phyloP scores from a whole-genome alignment of 768 basidiomycete genomes.

The Kwoniella dejecticola region DNA sequence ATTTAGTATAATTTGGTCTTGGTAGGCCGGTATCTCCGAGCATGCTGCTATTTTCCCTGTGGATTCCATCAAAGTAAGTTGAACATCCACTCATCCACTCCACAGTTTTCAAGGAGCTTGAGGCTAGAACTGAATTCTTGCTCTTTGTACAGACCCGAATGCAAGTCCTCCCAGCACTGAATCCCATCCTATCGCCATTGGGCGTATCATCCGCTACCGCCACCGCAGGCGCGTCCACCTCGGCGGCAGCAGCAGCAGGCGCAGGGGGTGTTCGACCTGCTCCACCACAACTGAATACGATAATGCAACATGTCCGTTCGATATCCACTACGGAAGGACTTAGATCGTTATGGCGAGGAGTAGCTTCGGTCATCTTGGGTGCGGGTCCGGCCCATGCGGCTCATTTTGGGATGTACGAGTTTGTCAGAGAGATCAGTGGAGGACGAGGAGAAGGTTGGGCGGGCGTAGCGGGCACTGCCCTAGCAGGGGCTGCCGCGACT shows the following conservation, averaged over 20 bases:
- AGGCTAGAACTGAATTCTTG: conserved; percentile 1
- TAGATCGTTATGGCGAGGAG: conserved; percentile 89
- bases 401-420: conserved; percentile 94
- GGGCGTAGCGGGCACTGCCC: conserved; percentile 88
- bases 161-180: conserved; percentile 68
- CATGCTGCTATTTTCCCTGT: conserved; percentile 98
- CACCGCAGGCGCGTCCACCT: conserved; percentile 5
- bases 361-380: conserved; percentile 90
- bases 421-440: conserved; percentile 87
- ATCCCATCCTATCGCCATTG: conserved; percentile 35
- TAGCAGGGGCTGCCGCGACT: conserved; percentile 92
- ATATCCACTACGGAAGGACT: conserved; percentile 94
- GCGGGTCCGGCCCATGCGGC: conserved; percentile 98
- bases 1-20: too few species aligned
- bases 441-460: conserved; percentile 66
- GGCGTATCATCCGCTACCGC: conserved; percentile 10
- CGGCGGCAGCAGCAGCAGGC: conserved; percentile 2
- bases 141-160: conserved; percentile 77
- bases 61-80: conserved; percentile 92
- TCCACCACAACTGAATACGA: conserved; percentile 38
- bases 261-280: conserved; percentile 20
- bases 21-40: conserved; percentile 94
- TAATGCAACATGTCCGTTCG: conserved; percentile 50
- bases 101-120: too few species aligned
- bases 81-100: neutral